These are phyloP conservation scores for Penicillium fuscoglaucum DNA, from an alignment of 2,329 filamentous ascomycete species.

Conservation along the genomic window DNA sequence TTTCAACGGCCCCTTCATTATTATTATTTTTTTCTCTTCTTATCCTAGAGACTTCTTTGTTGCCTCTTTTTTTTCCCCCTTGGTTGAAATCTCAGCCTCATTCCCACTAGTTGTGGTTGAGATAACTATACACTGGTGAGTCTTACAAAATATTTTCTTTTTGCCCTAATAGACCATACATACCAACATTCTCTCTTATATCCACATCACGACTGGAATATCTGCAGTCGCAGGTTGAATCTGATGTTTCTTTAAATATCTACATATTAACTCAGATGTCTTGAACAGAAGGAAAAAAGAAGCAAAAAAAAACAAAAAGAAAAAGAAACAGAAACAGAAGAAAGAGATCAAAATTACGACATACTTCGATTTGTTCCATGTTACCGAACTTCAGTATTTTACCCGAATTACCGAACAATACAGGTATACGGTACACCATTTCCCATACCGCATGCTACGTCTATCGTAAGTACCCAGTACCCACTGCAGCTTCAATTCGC, in stretches of 20 bases:
- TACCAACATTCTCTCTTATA: background rate
- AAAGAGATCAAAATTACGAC: background rate
- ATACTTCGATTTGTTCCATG: background rate
- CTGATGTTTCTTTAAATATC: background rate
- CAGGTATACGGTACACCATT: conserved; percentile 5
- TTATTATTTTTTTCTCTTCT: background rate
- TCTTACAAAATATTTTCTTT: background rate
- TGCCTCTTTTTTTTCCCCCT: background rate
- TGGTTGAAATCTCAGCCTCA: conserved; percentile 17
- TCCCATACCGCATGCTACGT: conserved; percentile 7
- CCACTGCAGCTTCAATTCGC: conserved; percentile 30
- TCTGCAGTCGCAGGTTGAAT: background rate
- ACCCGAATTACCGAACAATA: conserved; percentile 3
- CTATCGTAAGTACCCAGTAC: conserved; percentile 17
- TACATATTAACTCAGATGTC: background rate
- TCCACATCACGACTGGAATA: background rate
- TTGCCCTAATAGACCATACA: background rate
- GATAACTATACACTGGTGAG: background rate
- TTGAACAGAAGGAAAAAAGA: background rate
- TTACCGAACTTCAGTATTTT: background rate
- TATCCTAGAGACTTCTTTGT: conserved; percentile 1
- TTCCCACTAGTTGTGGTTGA: conserved; percentile 8
- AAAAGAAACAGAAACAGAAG: background rate
- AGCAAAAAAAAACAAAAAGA: background rate
- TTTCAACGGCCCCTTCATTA: background rate